phyloP scores from a whole-genome alignment of 1,284 basidiomycete genomes.

The Papiliotrema fonsecae region DNA sequence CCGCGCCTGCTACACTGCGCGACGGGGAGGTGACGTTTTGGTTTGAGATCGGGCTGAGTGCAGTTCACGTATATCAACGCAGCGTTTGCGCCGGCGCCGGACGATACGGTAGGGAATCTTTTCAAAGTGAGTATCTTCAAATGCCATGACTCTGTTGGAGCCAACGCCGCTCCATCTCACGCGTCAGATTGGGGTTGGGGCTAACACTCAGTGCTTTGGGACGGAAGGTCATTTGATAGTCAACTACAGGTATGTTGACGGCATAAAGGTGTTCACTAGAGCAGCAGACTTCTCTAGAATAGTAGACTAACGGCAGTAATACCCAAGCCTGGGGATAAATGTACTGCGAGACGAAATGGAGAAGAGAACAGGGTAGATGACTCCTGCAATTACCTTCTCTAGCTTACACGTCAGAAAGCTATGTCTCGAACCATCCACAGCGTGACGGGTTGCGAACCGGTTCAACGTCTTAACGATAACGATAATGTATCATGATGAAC shows the following conservation, averaged over 20 bases:
- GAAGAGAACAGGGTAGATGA: too few relatives aligned
- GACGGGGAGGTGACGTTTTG: not conserved
- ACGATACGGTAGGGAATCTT: constrained; percentile 81
- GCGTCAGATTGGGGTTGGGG: not conserved
- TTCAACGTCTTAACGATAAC: too few relatives aligned
- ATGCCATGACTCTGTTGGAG: not conserved
- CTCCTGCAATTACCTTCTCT: too few relatives aligned
- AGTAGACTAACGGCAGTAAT: too few relatives aligned
- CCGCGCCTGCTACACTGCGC: not conserved
- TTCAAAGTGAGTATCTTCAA: constrained; percentile 56
- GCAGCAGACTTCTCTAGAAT: too few relatives aligned
- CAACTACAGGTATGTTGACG: constrained; percentile 70
- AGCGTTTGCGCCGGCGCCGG: constrained; percentile 90
- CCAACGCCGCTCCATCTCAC: not conserved
- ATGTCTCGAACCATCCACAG: too few relatives aligned
- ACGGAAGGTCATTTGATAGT: constrained; percentile 93
- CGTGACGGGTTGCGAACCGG: too few relatives aligned
- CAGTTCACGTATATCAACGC: constrained; percentile 98
- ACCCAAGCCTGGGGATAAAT: constrained; percentile 41
- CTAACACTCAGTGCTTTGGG: constrained; percentile 67
- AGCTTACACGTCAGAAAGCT: too few relatives aligned
- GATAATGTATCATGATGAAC: too few relatives aligned
- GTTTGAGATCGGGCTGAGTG: not conserved
- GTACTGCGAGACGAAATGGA: not conserved
- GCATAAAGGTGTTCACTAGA: not conserved